Evolutionary conservation across 305 asterid genomes (phyloP), one percentile per base, ranked within the genome.

Genomic region (Andrographis paniculata): DNA sequence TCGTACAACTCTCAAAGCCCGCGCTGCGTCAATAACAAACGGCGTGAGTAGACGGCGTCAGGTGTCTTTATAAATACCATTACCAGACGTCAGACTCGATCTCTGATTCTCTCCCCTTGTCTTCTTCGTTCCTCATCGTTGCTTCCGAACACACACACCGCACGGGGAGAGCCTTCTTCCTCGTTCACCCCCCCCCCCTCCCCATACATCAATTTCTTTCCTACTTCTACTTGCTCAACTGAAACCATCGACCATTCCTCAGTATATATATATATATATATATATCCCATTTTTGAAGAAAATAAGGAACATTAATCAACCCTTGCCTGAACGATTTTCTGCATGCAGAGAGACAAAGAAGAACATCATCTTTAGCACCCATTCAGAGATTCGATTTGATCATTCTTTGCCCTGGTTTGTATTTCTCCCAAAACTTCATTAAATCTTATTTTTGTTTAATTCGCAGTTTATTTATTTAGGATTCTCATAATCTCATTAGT

Each of bases 21-120:
- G 17, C 9, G 42, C 38, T 23, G 27, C 17, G 23, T 24, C 92
- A 91, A 79, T 73, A 78, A 49, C 17, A 72, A 72, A 76, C 84
- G 76, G 65, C 63, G 77, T 57, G 41, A 62, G 20, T 40, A 64
- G 71, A 80, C 80, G 78, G 65, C 84, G 75, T 77, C 63, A 66
- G 52, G n/a, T 49, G 60, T 51, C 47, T 49, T 71, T 78, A 83
- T 80, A 83, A 63, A 80, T 74, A 61, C 69, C 62, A 19, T 67
- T 9, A 13, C 58, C 12, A 54, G 66, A 37, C 62, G 56, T 39
- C 67, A 13, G 42, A 9, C 31, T 53, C 17, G 45, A 60, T 73
- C 74, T 73, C 31, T 53, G 17, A 42, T 60, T 73, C 74, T 73
- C 74, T 71, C 52, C 53, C 70, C 62, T 73, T 65, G 84, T 78